phyloP scores from a whole-genome alignment of 192 early-diverging fungal genomes.

The Phlyctochytrium arcticum region DNA sequence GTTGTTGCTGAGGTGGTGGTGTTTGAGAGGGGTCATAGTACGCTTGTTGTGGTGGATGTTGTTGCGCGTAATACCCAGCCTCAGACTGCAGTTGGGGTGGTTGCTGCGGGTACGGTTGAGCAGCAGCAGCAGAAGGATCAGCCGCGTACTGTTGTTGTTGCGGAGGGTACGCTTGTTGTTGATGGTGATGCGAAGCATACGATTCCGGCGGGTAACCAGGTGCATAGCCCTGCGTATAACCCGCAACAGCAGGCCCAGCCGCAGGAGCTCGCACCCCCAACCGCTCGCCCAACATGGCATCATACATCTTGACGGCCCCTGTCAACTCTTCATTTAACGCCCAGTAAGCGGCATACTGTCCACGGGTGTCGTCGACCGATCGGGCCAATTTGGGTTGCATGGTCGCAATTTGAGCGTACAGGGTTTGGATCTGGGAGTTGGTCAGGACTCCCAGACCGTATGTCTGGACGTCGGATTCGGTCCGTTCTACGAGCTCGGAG shows the following conservation, averaged over 20 bases:
- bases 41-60: neutral
- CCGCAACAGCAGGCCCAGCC: constrained; percentile 23
- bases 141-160: neutral
- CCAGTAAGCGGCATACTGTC: constrained; percentile 74
- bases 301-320: constrained; percentile 79
- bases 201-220: too few relatives aligned
- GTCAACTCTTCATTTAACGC: constrained; percentile 81
- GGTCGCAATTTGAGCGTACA: constrained; percentile 83
- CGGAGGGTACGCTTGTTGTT: neutral
- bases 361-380: constrained; percentile 66
- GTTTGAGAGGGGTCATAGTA: neutral
- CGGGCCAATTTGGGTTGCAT: constrained; percentile 80
- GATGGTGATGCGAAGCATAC: neutral
- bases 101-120: neutral
- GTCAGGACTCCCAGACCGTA: constrained; percentile 72
- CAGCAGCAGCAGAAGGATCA: neutral
- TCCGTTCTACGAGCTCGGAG: constrained; percentile 74
- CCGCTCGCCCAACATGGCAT: constrained; percentile 75
- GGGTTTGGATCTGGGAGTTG: constrained; percentile 70
- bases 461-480: constrained; percentile 56
- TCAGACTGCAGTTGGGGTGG: neutral
- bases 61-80: neutral
- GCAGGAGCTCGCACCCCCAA: too few relatives aligned
- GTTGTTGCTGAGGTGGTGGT: neutral
- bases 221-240: constrained; percentile 12